Conservation (phyloP, 2,329 filamentous ascomycete genomes). For the Cryphonectria radicalis region DNA sequence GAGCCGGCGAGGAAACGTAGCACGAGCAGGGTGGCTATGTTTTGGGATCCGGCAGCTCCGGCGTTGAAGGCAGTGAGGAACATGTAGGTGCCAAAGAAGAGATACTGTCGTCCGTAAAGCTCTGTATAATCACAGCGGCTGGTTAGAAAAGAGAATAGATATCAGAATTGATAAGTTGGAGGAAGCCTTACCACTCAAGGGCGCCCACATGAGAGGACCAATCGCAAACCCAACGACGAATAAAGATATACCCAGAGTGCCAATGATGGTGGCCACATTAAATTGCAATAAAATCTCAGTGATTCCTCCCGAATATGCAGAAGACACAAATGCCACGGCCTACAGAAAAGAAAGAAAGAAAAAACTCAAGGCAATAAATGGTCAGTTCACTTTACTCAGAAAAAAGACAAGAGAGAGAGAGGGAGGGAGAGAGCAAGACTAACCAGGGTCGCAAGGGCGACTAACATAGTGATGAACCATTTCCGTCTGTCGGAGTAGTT, state of each 20-base stretch:
- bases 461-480: slow-evolving; percentile 27
- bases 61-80: slow-evolving; percentile 65
- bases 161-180: not conserved
- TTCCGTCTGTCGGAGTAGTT: slow-evolving; percentile 37
- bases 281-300: slow-evolving; percentile 57
- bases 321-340: slow-evolving; percentile 66
- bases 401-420: too few relatives aligned
- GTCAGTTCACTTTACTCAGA: slow-evolving; percentile 10
- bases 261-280: slow-evolving; percentile 49
- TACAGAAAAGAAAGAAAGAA: not conserved
- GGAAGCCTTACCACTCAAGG: slow-evolving; percentile 43
- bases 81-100: slow-evolving; percentile 63
- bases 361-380: too few relatives aligned
- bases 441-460: slow-evolving; percentile 22
- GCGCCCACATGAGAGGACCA: slow-evolving; percentile 68
- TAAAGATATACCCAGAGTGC: slow-evolving; percentile 62
- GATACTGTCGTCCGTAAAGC: slow-evolving; percentile 62
- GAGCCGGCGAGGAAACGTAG: slow-evolving; percentile 70
- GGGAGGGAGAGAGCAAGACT: not conserved
- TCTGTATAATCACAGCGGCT: slow-evolving; percentile 43
- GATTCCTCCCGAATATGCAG: slow-evolving; percentile 62
- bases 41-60: slow-evolving; percentile 59
- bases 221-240: slow-evolving; percentile 67
- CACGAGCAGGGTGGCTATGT: slow-evolving; percentile 64
- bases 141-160: not conserved